Evolutionary conservation across 306 rosid genomes (phyloP).

Genomic region (Cicer bijugum): DNA sequence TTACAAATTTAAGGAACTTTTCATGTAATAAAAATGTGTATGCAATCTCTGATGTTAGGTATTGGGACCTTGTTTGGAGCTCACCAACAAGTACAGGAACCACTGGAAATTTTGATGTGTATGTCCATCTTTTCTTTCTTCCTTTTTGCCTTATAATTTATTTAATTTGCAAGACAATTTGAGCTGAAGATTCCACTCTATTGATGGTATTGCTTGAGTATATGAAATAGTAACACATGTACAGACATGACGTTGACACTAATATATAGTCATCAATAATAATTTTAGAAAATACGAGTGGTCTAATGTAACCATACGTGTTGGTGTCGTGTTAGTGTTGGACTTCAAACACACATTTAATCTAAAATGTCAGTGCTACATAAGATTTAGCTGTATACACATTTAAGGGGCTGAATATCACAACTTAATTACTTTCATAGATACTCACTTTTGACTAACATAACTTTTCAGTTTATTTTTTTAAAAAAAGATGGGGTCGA

Average conservation of each 20-base stretch:
- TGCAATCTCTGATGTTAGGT: constrained; percentile 51
- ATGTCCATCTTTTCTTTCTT: constrained; percentile 39
- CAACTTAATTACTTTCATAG: not conserved
- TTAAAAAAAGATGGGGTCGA: no score
- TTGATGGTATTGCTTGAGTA: not conserved
- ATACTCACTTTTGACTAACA: not conserved
- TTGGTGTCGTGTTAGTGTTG: not conserved
- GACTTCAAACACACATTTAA: not conserved
- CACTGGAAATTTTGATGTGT: constrained; percentile 77
- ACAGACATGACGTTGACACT: not conserved
- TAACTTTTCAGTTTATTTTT: not conserved
- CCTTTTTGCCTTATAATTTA: not conserved
- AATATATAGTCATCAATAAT: not conserved
- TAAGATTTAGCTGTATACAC: not conserved
- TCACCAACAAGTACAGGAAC: constrained; percentile 54
- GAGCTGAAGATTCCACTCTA: constrained; percentile 7
- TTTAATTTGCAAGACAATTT: constrained; percentile 22
- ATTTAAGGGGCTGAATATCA: not conserved
- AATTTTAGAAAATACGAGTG: not conserved
- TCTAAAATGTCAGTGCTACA: not conserved
- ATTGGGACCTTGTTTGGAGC: constrained; percentile 96
- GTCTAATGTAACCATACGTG: not conserved
- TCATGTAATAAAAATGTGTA: not conserved
- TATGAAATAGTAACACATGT: not conserved
- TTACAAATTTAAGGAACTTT: constrained; percentile 4